These are phyloP conservation scores for Leccinum boreale DNA, from an alignment of 768 basidiomycete genomes.

Conservation along the genomic window DNA sequence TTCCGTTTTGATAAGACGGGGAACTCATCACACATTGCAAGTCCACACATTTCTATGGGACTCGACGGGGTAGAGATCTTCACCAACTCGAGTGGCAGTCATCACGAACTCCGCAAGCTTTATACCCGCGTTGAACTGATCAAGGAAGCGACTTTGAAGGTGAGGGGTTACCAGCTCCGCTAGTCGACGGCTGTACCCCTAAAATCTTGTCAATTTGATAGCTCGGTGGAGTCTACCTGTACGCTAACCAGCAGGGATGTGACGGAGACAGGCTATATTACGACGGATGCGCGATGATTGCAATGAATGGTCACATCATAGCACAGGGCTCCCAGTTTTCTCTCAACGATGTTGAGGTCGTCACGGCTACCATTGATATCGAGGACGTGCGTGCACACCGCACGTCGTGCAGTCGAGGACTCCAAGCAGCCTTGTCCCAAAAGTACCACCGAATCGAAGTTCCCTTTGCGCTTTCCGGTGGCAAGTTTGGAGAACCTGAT, in stretches of 20 bases:
- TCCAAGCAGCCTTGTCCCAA: slow-evolving; percentile 80
- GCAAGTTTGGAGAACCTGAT: slow-evolving; percentile 62
- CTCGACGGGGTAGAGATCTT: slow-evolving; percentile 99
- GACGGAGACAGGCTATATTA: slow-evolving; percentile 98
- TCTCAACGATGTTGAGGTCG: slow-evolving; percentile 91
- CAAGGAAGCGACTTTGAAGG: slow-evolving; percentile 95
- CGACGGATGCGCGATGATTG: slow-evolving; percentile 96
- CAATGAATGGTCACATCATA: slow-evolving; percentile 86
- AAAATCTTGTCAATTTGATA: slow-evolving; percentile 28
- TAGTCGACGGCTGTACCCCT: not conserved
- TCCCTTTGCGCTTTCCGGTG: slow-evolving; percentile 73
- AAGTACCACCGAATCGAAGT: slow-evolving; percentile 82
- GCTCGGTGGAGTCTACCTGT: slow-evolving; percentile 96
- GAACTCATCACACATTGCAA: slow-evolving; percentile 29
- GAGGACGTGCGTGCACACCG: slow-evolving; percentile 93
- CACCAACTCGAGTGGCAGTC: slow-evolving; percentile 97
- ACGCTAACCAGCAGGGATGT: slow-evolving; percentile 98
- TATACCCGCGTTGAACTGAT: slow-evolving; percentile 90
- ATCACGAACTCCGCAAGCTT: slow-evolving; percentile 97
- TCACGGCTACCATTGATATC: slow-evolving; percentile 95
- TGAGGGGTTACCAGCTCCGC: slow-evolving; percentile 20
- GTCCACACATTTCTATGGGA: slow-evolving; percentile 97
- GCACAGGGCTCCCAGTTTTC: slow-evolving; percentile 98
- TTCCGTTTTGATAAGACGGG: too few species aligned
- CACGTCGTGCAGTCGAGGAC: slow-evolving; percentile 76